Conservation (phyloP, 305 asterid genomes). For the Ajuga reptans region DNA sequence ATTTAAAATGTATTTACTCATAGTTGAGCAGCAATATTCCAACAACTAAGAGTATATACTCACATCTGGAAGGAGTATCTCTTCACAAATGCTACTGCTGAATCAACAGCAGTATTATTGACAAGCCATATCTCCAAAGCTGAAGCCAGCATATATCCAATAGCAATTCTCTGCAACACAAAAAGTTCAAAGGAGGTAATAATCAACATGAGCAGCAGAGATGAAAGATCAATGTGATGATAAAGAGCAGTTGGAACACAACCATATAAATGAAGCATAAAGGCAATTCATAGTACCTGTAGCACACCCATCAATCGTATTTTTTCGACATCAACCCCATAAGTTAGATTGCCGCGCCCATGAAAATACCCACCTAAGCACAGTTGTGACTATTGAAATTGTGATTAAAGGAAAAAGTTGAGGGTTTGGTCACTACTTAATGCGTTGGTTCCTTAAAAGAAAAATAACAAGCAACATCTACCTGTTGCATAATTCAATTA, state of each 20-base stretch:
- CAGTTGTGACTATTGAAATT: slow-evolving; percentile 1
- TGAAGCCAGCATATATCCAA: slow-evolving; percentile 72
- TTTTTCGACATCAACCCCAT: slow-evolving; percentile 65
- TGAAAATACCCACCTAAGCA: slow-evolving; percentile 77
- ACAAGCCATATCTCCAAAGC: slow-evolving; percentile 72
- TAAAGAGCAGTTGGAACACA: slow-evolving; percentile 3
- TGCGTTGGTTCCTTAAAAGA: background rate
- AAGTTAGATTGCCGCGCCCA: slow-evolving; percentile 56
- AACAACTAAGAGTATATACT: slow-evolving; percentile 27
- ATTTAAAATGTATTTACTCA: background rate
- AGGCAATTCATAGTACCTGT: slow-evolving; percentile 46
- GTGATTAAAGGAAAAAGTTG: background rate
- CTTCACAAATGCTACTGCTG: slow-evolving; percentile 47
- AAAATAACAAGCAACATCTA: background rate
- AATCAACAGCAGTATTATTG: slow-evolving; percentile 39
- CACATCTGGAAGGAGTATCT: slow-evolving; percentile 68
- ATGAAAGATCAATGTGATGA: background rate
- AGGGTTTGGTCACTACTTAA: slow-evolving; percentile 13
- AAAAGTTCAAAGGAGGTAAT: background rate
- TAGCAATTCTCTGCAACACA: slow-evolving; percentile 62
- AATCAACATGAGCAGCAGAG: slow-evolving; percentile 11
- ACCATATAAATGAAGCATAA: slow-evolving; percentile 5
- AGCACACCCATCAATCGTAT: slow-evolving; percentile 76
- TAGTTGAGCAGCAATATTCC: background rate
- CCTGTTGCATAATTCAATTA: background rate